Base-by-base conservation (phyloP, 306 rosid species). In the Cucurbita maxima region DNA sequence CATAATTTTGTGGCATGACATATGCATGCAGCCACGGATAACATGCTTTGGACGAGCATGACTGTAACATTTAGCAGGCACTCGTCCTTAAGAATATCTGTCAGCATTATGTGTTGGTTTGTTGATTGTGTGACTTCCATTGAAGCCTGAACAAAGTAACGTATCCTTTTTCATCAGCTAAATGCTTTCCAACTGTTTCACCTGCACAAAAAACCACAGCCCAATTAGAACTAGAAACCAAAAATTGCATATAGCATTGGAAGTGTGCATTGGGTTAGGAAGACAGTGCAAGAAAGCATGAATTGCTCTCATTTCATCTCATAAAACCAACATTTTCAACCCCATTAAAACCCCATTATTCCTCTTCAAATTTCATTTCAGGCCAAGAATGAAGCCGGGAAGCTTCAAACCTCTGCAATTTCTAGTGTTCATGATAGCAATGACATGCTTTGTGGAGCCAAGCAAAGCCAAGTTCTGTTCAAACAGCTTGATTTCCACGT, bases 401-500 rank as follows among this genome's bases (percentile, higher is more conserved):
- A 79, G 16, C 70, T 87, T 84, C 87, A 85, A 79, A 85, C 41
- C 69, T 6, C 18, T 83, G 58, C 66, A 82, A 56, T 15, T 82
- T 69, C 30, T 88, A 30, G 57, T 76, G 43, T 18, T 79, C 25
- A 48, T 82, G 57, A 57, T 82, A 68, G 37, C 77, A 0, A 47
- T 81, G 79, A 61, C 67, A 60, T 54, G 76, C 51, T 63, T 84
- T 57, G 81, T 72, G 69, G 80, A 34, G 76, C 78, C 82, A 79
- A 88, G 81, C 38, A 73, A 87, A 71, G 74, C 75, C 51, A 72
- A 2, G 34, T 44, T 83, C 10, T 94, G 99, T 57, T 20, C 86
- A 43, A 86, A 85, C 85, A 91, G 97, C 0, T 88, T 94, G 76
- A 87, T 90, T 67, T 84, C 89, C 0, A 79, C 99, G 4, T 87